Conservation (phyloP, 2,329 filamentous ascomycete species). For the Fusarium begoniae region DNA sequence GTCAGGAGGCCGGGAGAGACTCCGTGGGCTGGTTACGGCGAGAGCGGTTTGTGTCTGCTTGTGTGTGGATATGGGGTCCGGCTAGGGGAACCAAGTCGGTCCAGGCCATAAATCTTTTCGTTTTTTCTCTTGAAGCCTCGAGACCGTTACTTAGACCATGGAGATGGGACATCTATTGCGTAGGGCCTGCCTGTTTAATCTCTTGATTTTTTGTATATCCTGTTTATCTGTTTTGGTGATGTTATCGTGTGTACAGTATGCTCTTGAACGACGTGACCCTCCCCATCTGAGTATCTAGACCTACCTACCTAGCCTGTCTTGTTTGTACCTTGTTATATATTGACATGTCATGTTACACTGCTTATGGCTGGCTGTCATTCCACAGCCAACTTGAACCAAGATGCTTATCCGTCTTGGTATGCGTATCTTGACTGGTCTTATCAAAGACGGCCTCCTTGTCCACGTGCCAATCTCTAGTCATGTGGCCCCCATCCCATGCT, state of each 20-base stretch:
- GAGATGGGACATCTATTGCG: slow-evolving; percentile 48
- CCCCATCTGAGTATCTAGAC: background rate
- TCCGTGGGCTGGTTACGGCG: slow-evolving; percentile 33
- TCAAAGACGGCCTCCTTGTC: slow-evolving; percentile 5
- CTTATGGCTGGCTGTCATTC: background rate
- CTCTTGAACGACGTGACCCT: background rate
- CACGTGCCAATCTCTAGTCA: slow-evolving; percentile 32
- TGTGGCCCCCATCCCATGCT: slow-evolving; percentile 30
- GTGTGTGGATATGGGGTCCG: slow-evolving; percentile 40
- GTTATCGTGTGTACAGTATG: background rate
- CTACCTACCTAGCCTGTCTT: background rate
- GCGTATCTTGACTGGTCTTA: slow-evolving; percentile 8
- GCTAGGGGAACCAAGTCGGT: slow-evolving; percentile 39
- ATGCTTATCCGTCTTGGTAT: slow-evolving; percentile 1
- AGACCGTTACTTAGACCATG: slow-evolving; percentile 51
- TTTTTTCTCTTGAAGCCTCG: slow-evolving; percentile 54
- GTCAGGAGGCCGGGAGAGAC: slow-evolving; percentile 33
- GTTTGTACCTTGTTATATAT: background rate
- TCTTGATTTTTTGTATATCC: slow-evolving; percentile 41
- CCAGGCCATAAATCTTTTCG: slow-evolving; percentile 60
- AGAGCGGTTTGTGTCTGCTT: slow-evolving; percentile 38
- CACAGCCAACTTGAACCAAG: background rate
- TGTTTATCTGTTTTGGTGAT: background rate
- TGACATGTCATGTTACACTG: background rate
- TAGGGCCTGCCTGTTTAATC: slow-evolving; percentile 47